Percentiles rank a stretch among this genome's conserved stretches.
These are phyloP conservation scores for Strigomonas culicis DNA, from an alignment of 208 protist species.

Conservation along the genomic window DNA sequence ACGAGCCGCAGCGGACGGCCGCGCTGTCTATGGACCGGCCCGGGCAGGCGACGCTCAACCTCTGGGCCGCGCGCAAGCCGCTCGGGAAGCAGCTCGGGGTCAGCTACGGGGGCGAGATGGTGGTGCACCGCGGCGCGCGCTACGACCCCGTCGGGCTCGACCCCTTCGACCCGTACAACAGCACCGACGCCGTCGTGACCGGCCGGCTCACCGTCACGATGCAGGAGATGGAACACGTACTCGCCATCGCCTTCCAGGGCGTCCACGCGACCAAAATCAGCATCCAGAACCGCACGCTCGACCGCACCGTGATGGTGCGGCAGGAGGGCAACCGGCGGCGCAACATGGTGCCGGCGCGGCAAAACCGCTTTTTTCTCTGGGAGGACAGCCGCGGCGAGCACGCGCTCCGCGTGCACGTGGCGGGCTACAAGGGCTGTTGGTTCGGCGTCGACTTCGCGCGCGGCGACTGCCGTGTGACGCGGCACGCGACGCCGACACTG, in stretches of 20 bases:
- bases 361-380: slow-evolving; percentile 80
- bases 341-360: slow-evolving; percentile 50
- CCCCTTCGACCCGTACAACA: slow-evolving; percentile 19
- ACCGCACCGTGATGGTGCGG: slow-evolving; percentile 46
- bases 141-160: slow-evolving; percentile 15
- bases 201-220: slow-evolving; percentile 62
- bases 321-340: slow-evolving; percentile 59
- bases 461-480: slow-evolving; percentile 54
- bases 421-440: slow-evolving; percentile 60
- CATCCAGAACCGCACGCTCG: slow-evolving; percentile 63
- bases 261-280: slow-evolving; percentile 62
- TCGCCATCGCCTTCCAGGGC: slow-evolving; percentile 49
- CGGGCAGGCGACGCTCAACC: slow-evolving; percentile 60
- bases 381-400: slow-evolving; percentile 57
- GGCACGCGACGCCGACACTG: slow-evolving; percentile 21
- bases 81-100: slow-evolving; percentile 31
- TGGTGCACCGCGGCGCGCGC: slow-evolving; percentile 19
- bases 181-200: slow-evolving; percentile 54
- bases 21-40: slow-evolving; percentile 57
- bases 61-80: slow-evolving; percentile 58
- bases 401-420: slow-evolving; percentile 53
- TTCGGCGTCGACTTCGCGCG: slow-evolving; percentile 78
- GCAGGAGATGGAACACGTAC: slow-evolving; percentile 48
- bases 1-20: slow-evolving; percentile 57
- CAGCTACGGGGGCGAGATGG: slow-evolving; percentile 31